Conservation (phyloP, 768 basidiomycete genomes). For the Boletus reticuloceps region DNA sequence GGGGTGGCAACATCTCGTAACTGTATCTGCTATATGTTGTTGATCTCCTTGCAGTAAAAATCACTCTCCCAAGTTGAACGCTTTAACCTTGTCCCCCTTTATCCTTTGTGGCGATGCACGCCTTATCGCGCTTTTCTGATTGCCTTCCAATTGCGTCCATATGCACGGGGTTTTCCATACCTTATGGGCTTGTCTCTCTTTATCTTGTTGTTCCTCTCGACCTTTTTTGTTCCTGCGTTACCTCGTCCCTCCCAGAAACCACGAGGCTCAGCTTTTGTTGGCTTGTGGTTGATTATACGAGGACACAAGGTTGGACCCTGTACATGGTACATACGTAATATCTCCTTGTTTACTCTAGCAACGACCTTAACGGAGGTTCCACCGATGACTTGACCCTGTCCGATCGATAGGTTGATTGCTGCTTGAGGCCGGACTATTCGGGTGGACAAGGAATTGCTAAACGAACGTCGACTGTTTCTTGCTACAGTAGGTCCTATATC, state of each 20-base stretch:
- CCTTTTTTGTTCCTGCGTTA: slow-evolving; percentile 6
- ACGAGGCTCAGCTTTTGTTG: neutral
- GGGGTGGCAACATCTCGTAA: neutral
- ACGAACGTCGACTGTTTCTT: neutral
- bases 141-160: neutral
- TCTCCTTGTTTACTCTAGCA: neutral
- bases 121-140: neutral
- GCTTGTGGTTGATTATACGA: neutral
- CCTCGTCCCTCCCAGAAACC: neutral
- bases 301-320: slow-evolving; percentile 6
- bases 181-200: neutral
- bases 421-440: neutral
- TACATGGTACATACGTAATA: slow-evolving; percentile 1
- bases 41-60: slow-evolving; percentile 2
- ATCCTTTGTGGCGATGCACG: slow-evolving; percentile 5
- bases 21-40: slow-evolving; percentile 15
- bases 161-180: neutral
- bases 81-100: slow-evolving; percentile 3
- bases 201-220: neutral
- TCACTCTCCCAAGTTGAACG: neutral
- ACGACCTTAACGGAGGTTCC: neutral
- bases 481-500: slow-evolving; percentile 5
- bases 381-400: neutral
- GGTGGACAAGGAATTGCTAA: neutral
- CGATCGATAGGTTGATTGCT: neutral